Evolutionary conservation across 371 early-diverging fungal genomes (phyloP).

Genomic region (Lichtheimia corymbifera): DNA sequence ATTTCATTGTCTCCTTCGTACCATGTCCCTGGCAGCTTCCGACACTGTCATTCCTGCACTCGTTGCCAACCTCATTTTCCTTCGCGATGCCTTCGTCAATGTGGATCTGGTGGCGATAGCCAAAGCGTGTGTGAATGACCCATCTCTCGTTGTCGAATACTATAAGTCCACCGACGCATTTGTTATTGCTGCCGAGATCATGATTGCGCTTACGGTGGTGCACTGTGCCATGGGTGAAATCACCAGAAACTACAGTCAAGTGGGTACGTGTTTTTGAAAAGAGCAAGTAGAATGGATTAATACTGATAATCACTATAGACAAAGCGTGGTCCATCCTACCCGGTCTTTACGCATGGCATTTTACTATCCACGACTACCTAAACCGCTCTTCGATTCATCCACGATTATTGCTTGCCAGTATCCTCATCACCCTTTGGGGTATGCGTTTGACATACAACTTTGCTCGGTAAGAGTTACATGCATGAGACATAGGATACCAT

Average conservation of each 20-base stretch:
- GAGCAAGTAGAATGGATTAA: no score
- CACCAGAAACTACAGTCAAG: slow-evolving; percentile 50
- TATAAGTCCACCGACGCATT: slow-evolving; percentile 34
- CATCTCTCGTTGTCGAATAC: slow-evolving; percentile 11
- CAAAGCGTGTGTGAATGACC: slow-evolving; percentile 10
- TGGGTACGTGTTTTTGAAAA: slow-evolving; percentile 28
- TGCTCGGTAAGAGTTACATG: slow-evolving; percentile 31
- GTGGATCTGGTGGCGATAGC: neutral
- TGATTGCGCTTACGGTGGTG: slow-evolving; percentile 14
- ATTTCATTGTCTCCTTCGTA: neutral
- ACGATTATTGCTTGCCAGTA: slow-evolving; percentile 49
- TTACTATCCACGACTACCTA: slow-evolving; percentile 47
- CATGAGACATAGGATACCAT: slow-evolving; percentile 6
- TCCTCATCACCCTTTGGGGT: slow-evolving; percentile 76
- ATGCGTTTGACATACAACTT: slow-evolving; percentile 81
- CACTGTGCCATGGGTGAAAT: slow-evolving; percentile 38
- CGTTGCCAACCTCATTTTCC: neutral
- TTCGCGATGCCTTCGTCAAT: neutral
- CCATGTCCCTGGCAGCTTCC: neutral
- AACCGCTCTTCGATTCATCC: slow-evolving; percentile 31
- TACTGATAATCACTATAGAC: slow-evolving; percentile 34
- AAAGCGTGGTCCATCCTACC: slow-evolving; percentile 78
- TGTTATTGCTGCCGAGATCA: slow-evolving; percentile 16
- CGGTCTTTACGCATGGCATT: slow-evolving; percentile 59
- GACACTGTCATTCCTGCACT: slow-evolving; percentile 2